Evolutionary conservation across 192 early-diverging fungal species (phyloP), one percentile per base, ranked within the genome.

Genomic region (Gonapodya sp.): DNA sequence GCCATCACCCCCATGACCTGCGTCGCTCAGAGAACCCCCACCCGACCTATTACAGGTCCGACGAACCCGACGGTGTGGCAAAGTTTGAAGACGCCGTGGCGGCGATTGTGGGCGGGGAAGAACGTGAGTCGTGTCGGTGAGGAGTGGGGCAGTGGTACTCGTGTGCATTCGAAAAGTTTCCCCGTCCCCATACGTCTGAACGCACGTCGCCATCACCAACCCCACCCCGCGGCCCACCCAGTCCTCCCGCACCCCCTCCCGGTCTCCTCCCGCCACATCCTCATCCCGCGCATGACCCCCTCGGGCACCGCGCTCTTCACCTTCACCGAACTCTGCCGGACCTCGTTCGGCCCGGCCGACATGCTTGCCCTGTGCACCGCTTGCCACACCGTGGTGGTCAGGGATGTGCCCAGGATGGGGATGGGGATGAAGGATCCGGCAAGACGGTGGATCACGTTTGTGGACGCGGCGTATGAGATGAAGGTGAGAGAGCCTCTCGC

Each of bases 401-500:
- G 30, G 34, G 75, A 77, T 33, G 30, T 77, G 30, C 75, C 75
- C 75, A 18, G 18, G 30, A 77, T 77, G 75, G 75, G 75, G 8
- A 14, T 77, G 30, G 30, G 75, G 30, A 34, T 32, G 75, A 18
- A 34, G 30, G 75, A 77, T 18, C 30, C 75, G 75, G 75, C 75
- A 33, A 18, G 75, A 34, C 16, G 75, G 75, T 34, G 16, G 75
- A 77, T 77, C 75, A 77, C 75, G 30, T 34, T 77, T 18, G 8
- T 77, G 30, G 75, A 77, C 75, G 75, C 75, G 30, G 75, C 75
- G 75, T 77, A 77, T 34, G 75, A 77, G 75, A 2, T 8, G 46
- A 64, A 64, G 46, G 46, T 64, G 24, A 24, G 46, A 16, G 8
- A 16, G 46, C 8, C 8, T 8, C 8, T 64, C 24, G 8, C 8